Evolutionary conservation across 768 basidiomycete genomes (phyloP).

Genomic region (Tricholomella constricta): DNA sequence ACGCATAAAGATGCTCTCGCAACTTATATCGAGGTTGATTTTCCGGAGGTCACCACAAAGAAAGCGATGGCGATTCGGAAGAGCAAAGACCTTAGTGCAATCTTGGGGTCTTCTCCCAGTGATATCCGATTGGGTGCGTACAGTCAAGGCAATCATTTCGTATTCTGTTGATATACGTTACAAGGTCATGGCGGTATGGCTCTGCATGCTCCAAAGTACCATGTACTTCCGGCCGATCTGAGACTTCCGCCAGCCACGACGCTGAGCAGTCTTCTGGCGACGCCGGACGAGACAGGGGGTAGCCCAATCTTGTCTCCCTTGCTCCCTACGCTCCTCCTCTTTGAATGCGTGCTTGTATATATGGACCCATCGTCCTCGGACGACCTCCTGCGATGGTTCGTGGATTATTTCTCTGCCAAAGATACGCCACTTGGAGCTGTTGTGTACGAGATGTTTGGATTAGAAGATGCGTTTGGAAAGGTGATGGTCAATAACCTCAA

Average conservation of each 20-base stretch:
- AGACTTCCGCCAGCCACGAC: conserved; percentile 54
- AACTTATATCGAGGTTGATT: conserved; percentile 88
- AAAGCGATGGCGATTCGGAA: conserved; percentile 84
- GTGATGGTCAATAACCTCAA: conserved; percentile 90
- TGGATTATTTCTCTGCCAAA: conserved; percentile 45
- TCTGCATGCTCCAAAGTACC: conserved; percentile 58
- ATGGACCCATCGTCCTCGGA: conserved; percentile 64
- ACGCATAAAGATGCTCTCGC: conserved; percentile 48
- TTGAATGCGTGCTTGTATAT: conserved; percentile 94
- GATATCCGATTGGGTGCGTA: conserved; percentile 46
- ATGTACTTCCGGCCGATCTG: conserved; percentile 79
- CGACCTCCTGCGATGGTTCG: conserved; percentile 73
- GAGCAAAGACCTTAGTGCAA: conserved; percentile 53
- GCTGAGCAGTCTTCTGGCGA: conserved; percentile 41
- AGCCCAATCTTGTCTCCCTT: conserved; percentile 53
- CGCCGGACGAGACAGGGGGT: conserved; percentile 13
- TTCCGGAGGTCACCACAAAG: conserved; percentile 78
- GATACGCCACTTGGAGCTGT: conserved; percentile 51
- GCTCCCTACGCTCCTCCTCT: conserved; percentile 81
- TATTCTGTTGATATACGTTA: not conserved
- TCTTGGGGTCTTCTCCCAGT: conserved; percentile 46
- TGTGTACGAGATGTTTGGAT: conserved; percentile 92
- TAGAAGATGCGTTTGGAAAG: conserved; percentile 86
- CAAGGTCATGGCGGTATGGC: conserved; percentile 64
- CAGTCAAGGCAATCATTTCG: not conserved